phyloP scores from a whole-genome alignment of 495 filamentous ascomycete species.

The Chlorociboria aeruginascens region DNA sequence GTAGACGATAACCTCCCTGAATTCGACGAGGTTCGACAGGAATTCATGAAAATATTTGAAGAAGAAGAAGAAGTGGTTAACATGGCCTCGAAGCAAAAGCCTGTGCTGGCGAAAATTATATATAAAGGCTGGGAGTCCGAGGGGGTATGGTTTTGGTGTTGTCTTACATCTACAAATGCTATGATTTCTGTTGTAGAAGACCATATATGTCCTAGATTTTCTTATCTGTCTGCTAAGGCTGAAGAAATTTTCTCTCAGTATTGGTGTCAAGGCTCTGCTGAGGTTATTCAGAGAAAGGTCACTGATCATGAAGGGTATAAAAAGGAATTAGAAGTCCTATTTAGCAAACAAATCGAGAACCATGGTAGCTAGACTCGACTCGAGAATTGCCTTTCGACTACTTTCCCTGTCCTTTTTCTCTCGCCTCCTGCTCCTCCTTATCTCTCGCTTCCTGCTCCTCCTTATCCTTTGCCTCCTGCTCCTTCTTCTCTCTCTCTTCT shows the following conservation, averaged over 20 bases:
- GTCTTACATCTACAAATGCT: slow-evolving; percentile 15
- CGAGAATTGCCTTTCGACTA: background rate
- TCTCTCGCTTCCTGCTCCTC: slow-evolving; percentile 12
- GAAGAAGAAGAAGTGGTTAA: slow-evolving; percentile 10
- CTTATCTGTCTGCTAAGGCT: slow-evolving; percentile 4
- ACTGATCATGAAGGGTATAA: slow-evolving; percentile 9
- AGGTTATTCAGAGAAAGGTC: slow-evolving; percentile 12
- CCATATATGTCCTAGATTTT: slow-evolving; percentile 18
- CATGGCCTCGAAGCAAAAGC: slow-evolving; percentile 1
- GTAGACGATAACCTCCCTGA: slow-evolving; percentile 7
- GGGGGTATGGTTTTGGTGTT: slow-evolving; percentile 10
- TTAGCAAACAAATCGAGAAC: slow-evolving; percentile 9
- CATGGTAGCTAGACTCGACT: background rate
- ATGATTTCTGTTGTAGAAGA: slow-evolving; percentile 18
- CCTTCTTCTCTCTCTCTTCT: background rate
- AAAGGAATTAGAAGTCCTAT: slow-evolving; percentile 13
- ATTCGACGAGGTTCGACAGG: slow-evolving; percentile 8
- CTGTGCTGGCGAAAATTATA: slow-evolving; percentile 5
- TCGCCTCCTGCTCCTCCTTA: slow-evolving; percentile 9
- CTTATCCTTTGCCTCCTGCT: background rate
- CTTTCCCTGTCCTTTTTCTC: slow-evolving; percentile 7
- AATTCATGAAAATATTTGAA: slow-evolving; percentile 13
- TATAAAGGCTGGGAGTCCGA: slow-evolving; percentile 7
- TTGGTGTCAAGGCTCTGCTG: slow-evolving; percentile 12
- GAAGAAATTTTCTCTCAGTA: slow-evolving; percentile 15